Evolutionary conservation across 768 basidiomycete genomes (phyloP).

Genomic region (Lactarius sp.): DNA sequence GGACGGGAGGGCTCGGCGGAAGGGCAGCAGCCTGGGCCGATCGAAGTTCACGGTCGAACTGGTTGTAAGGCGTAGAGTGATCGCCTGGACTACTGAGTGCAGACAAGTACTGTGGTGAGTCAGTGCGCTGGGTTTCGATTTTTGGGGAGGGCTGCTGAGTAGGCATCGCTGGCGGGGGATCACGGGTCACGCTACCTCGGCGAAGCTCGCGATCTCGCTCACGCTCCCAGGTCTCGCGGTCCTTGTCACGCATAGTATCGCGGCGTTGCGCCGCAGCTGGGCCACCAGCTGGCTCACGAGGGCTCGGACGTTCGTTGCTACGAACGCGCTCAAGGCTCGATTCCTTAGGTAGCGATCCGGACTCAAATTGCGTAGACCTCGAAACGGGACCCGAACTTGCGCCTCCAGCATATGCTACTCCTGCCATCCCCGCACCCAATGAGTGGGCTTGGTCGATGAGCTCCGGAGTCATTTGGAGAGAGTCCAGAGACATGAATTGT

Average conservation of each 20-base stretch:
- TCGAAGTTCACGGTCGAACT: conserved; percentile 22
- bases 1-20: conserved; percentile 17
- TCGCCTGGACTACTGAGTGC: conserved; percentile 19
- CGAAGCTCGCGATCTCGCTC: conserved; percentile 16
- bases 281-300: conserved; percentile 13
- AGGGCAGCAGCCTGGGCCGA: conserved; percentile 16
- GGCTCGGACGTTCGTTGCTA: conserved; percentile 18
- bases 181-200: conserved; percentile 24
- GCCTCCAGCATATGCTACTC: conserved; percentile 23
- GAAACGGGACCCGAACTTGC: conserved; percentile 20
- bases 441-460: conserved; percentile 21
- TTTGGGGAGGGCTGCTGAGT: conserved; percentile 17
- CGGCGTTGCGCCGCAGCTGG: conserved; percentile 13
- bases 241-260: conserved; percentile 19
- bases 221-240: conserved; percentile 19
- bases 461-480: conserved; percentile 20
- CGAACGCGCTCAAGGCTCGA: conserved; percentile 21
- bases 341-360: conserved; percentile 22
- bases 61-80: conserved; percentile 13
- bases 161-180: conserved; percentile 8
- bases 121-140: conserved; percentile 15
- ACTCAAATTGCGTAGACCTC: conserved; percentile 18
- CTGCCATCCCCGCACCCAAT: conserved; percentile 19
- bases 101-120: conserved; percentile 23
- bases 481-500: conserved; percentile 16